Base-by-base conservation (phyloP, 352 stramenopile genomes). In the Pythium rhizo-oryzae region DNA sequence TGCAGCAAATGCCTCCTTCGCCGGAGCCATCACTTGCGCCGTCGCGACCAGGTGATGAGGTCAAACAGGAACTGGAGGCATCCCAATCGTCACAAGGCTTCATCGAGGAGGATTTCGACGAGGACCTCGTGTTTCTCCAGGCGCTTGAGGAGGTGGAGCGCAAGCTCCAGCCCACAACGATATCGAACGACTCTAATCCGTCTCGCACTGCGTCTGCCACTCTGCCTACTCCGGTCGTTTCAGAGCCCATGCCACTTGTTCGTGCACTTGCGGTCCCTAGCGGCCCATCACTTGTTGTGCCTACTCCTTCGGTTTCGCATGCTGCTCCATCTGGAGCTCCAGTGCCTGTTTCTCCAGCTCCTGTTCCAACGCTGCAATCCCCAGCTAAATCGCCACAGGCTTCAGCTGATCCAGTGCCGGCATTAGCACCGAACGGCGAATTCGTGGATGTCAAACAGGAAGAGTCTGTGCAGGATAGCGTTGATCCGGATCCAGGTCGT, bases 101-200 rank as follows among this genome's bases (percentile, higher is more conserved):
- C 49, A 90, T 91, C 58, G 67, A 69, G 24, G 80, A 93, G 47
- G 81, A 90, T 39, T 65, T 77, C 33, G 78, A 90, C 30, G 82
- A 93, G 70, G 85, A 93, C 57, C 53, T 87, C 33, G 72, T 80
- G 18, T 93, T 91, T 70, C 67, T 87, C 21, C 62, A 85, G 65
- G 85, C 82, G 0, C 75, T 93, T 28, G 85, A 93, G 56, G 75
- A 89, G 44, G 81, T 88, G 11, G 85, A 93, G 58, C 75, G 59
- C 25, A 83, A 79, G 35, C 66, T 93, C 18, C 60, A 69, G 33
- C 55, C 59, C 16, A 43, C 33, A 11, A 61, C 39, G 8, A 61
- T 61, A 11, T 61, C 30, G 4, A 25, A 4, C 19, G 8, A 13
- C 44, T 25, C 15, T 5, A 51, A 7, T 28, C 44, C 44, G 4